Conservation (phyloP, 768 basidiomycete species). For the Wakefieldia striispora region DNA sequence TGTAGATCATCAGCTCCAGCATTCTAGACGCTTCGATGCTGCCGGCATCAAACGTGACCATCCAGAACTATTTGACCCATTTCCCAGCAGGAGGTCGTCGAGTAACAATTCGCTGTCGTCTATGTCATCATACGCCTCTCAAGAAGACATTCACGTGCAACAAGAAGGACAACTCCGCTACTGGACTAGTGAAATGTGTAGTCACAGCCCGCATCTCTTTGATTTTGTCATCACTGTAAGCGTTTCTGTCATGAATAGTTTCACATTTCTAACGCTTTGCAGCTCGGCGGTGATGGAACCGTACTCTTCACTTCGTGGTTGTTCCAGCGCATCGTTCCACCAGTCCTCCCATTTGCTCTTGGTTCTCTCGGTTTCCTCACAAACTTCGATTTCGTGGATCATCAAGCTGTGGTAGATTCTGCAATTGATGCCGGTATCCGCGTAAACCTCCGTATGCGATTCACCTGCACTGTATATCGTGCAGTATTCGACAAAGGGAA, state of each 20-base stretch:
- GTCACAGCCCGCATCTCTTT: slow-evolving; percentile 84
- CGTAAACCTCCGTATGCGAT: slow-evolving; percentile 97
- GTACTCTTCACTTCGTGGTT: slow-evolving; percentile 99
- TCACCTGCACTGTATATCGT: slow-evolving; percentile 98
- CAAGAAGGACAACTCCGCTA: slow-evolving; percentile 93
- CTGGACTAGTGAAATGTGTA: slow-evolving; percentile 98
- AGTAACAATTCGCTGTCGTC: slow-evolving; percentile 63
- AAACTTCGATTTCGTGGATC: slow-evolving; percentile 90
- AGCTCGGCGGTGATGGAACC: slow-evolving; percentile 98
- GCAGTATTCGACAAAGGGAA: slow-evolving; percentile 74
- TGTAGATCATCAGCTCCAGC: slow-evolving; percentile 87
- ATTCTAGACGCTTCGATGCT: slow-evolving; percentile 92
- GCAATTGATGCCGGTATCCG: slow-evolving; percentile 91
- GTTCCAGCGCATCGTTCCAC: slow-evolving; percentile 98
- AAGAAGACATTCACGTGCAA: slow-evolving; percentile 35
- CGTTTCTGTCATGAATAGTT: neutral
- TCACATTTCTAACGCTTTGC: slow-evolving; percentile 12
- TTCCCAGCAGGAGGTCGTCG: slow-evolving; percentile 72
- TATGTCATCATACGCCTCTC: slow-evolving; percentile 41
- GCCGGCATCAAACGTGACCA: slow-evolving; percentile 81
- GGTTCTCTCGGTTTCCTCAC: slow-evolving; percentile 98
- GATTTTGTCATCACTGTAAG: slow-evolving; percentile 97
- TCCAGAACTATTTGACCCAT: slow-evolving; percentile 83
- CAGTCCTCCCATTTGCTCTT: slow-evolving; percentile 94
- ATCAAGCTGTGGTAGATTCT: slow-evolving; percentile 81